A percentile compares a stretch with the other conserved stretches of the same genome.
phyloP scores from a whole-genome alignment of 257 asterid species.

The Solanum dulcamara region DNA sequence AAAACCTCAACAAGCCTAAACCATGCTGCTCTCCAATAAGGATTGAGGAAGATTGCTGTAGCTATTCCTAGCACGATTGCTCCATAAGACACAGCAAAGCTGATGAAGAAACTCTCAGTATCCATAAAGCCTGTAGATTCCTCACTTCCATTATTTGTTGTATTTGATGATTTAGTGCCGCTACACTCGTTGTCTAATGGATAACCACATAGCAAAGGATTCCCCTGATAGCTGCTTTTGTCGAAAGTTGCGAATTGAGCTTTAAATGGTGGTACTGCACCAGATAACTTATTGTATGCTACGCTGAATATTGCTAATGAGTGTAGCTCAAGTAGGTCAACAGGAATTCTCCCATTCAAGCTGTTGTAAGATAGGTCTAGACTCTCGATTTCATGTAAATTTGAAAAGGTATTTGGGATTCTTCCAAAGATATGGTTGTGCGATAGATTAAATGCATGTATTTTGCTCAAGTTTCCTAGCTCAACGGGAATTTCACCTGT shows the following conservation, averaged over 20 bases:
- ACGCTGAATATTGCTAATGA: neutral
- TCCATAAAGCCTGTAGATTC: neutral
- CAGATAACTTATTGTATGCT: neutral
- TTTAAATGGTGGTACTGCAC: neutral
- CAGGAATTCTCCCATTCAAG: neutral
- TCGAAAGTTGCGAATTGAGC: neutral
- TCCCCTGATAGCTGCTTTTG: constrained; percentile 1
- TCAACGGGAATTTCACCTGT: neutral
- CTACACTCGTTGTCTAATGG: neutral
- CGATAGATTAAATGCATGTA: neutral
- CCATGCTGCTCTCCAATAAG: neutral
- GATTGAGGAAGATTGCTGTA: neutral
- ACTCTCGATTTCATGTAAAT: neutral
- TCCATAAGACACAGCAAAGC: neutral
- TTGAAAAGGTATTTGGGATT: neutral
- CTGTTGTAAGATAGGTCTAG: neutral
- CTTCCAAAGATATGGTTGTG: neutral
- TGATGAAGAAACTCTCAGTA: neutral
- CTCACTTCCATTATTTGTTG: neutral
- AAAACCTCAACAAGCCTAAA: neutral
- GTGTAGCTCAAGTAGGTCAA: neutral
- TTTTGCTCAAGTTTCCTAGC: neutral
- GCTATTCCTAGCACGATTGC: neutral
- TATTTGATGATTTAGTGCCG: neutral
- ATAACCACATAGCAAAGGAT: neutral